Evolutionary conservation across 1,139 yeast species (phyloP), one percentile per base, ranked within the genome.

Genomic region (Lodderomyces theae): DNA sequence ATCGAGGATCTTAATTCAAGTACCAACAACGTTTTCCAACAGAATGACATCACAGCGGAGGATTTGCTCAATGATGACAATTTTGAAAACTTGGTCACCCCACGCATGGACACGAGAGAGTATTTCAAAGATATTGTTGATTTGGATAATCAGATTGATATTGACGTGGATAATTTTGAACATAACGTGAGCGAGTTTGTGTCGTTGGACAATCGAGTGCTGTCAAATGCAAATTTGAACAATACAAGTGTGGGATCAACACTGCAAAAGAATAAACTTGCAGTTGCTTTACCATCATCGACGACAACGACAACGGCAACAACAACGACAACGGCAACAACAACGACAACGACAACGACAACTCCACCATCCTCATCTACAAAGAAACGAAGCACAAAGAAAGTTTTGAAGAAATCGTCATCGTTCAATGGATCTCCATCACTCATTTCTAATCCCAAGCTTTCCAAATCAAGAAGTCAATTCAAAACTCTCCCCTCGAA

Each of bases 1-100:
- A 39, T 38, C 11, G 43, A 44, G 26, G 46, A 43, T 15, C 30
- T 17, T 23, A 40, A 38, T 16, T n/a, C 26, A 12, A 18, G 23
- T 15, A 8, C 10, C 18, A 16, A 3, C 15, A n/a, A 4, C 3
- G 3, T 15, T 28, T 15, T 28, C 12, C 10, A 19, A 9, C 34
- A 17, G 21, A 30, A 22, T 10, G 23, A 45, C 21, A 35, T 46
- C 12, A 42, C 47, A 18, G 47, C 45, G 24, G 57, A 53, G 30
- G 57, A 50, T 17, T 38, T 54, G n/a, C 41, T 54, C 21, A 44
- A 38, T 23, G 38, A 41, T 32, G 54, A 51, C 39, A 50, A 51
- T 9, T 50, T 53, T 38, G 49, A 46, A 28, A 22, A 13, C 26
- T 28, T 9, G 23, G 26, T 9, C 11, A 24, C 15, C 16, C 36